Base-by-base conservation (phyloP, 2,329 filamentous ascomycete genomes). In the Aphanocladium album region DNA sequence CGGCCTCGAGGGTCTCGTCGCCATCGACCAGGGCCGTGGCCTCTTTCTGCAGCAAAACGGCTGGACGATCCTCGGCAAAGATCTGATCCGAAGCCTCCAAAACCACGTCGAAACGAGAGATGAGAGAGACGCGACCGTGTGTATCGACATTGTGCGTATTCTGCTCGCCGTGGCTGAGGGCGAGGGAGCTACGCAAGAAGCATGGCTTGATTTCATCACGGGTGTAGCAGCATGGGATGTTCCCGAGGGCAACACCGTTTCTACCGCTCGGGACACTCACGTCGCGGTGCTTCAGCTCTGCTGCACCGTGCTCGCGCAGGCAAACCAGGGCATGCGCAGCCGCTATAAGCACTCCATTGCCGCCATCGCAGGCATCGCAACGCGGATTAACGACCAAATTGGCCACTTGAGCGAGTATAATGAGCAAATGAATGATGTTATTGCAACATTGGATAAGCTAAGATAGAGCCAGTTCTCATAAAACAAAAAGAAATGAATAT, bases 1-100 rank as follows among this genome's bases (percentile, higher is more conserved):
- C 6, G 84, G 83, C 0, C 71, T 88, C 1, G 83, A 88, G 67
- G 86, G 82, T 0, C 73, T 87, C 7, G 71, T 81, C n/a, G 73
- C 74, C 5, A 75, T 79, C 1, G 72, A 79, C 3, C 74, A 79
- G 21, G 83, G 83, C 1, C 67, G 78, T 1, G 76, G 76, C 7
- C 68, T 76, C 0, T 77, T 89, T 27, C 70, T 83, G 5, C 71
- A 72, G 2, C 74, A 86, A 43, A 72, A 78, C 35, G 84, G 83
- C 14, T 89, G 85, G 85, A 62, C 72, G 19, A 69, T 79, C 0
- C 69, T 89, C 2, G 72, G 73, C n/a, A 67, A 68, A 0, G 85
- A 88, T 65, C 68, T 88, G 16, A 27, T 76, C 14, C 65, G 63
- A 5, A 78, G 81, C 8, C 67, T 86, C 0, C 71, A 74, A 46